Base-by-base conservation (phyloP, 768 basidiomycete genomes). In the Kwoniella botswanensis region DNA sequence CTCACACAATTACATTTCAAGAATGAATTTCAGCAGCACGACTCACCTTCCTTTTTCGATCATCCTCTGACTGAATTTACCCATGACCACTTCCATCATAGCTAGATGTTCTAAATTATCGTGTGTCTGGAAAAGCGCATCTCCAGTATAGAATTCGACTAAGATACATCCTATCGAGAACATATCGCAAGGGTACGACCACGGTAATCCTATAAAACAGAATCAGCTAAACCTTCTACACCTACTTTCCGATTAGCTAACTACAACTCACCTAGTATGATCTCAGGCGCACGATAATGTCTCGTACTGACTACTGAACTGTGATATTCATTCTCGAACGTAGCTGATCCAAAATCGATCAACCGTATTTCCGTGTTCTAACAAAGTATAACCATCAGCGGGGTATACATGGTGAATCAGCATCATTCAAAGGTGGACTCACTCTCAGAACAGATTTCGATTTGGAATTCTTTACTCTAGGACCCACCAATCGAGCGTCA, bases 31-130 rank as follows among this genome's bases (percentile, higher is more conserved):
- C 35, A 35, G 7, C 3, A 35, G 6, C 6, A 35, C 6, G 6
- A 76, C 81, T 65, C 59, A 82, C 83, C 69, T 61, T 44, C 80
- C 84, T 64, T 76, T 71, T 24, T 81, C 76, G n/a, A 79, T 67
- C 63, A 96, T 93, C 5, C 90, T 89, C 62, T 92, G 90, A 0
- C 95, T 93, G 91, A 98, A 95, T 86, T 92, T 93, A 69, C 96
- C 96, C 92, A 98, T 98, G 50, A 98, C 97, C 83, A 92, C 91
- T 83, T 98, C 95, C 97, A 99, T 99, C 97, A 99, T 99, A 52
- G 96, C 97, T 15, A 99, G 89, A 84, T 99, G 97, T 83, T 99
- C 97, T 10, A 98, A 88, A 82, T 99, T 98, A 85, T 98, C 96
- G 79, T 98, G 97, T 0, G 97, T 98, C 84, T 99, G 97, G 85